Evolutionary conservation across 306 rosid genomes (phyloP), one percentile per base, ranked within the genome.

Genomic region (Nissolia schottii): DNA sequence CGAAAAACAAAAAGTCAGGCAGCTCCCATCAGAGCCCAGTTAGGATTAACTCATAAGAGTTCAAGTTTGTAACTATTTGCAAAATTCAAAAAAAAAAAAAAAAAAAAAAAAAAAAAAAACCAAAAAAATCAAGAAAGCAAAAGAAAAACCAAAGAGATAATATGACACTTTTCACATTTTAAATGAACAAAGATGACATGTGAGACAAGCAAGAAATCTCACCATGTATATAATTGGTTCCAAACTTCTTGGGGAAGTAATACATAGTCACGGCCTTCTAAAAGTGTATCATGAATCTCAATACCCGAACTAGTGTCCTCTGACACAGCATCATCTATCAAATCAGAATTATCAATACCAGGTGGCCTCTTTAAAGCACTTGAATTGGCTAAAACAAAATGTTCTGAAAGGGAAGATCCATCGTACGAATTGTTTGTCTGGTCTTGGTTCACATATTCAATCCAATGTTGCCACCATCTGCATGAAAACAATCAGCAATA

Each of bases 381-480:
- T 64, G 89, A 88, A 75, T 82, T 87, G 71, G 79, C 80, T 55
- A 71, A 81, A 81, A 90, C 98, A 74, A 64, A 83, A 69, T 81
- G 90, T 46, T 93, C 98, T 8, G 67, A 73, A 37, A 83, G 54
- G 70, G 87, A 92, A 24, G 92, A 84, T 54, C 77, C 96, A 74
- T 90, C 97, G 34, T 82, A 84, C 22, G 81, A 61, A 74, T 81
- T 83, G 77, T 82, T 88, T 29, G 90, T 78, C 72, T 93, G 96
- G 37, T 91, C 98, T 70, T 91, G 97, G 84, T 94, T 94, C 70
- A 91, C 98, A 75, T 94, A 94, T 68, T 91, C 96, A 79, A 91
- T 89, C 98, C 98, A 94, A 77, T 87, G 80, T 77, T 91, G 97
- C 98, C 98, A 94, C 98, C 98, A 94, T 80, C 98, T 94, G 85